Evolutionary conservation across 2,329 filamentous ascomycete genomes (phyloP), one percentile per base, ranked within the genome.

Genomic region (Pestalotiopsis sp.): DNA sequence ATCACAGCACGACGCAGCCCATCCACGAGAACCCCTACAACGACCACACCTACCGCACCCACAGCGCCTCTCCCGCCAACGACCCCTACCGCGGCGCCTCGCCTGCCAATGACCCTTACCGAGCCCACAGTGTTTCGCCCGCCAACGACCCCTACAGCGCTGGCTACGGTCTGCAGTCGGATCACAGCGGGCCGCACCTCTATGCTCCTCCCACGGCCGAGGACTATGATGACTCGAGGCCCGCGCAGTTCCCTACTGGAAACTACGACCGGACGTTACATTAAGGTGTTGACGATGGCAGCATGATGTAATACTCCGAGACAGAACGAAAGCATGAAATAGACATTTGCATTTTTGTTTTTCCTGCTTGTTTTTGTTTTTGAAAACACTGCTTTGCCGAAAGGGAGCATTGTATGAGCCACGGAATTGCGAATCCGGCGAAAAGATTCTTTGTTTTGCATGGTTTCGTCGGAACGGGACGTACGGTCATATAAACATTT

Each of bases 261-360:
- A 85, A 89, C 75, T 91, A 91, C 75, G 86, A 89, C 74, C 82
- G 86, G 70, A 83, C 81, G 68, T 75, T 81, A 69, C 80, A 78
- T 75, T 79, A 72, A 74, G 23, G n/a, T 23, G 12, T 39, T 58
- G 45, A 52, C 20, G 20, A 23, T 52, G 27, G 27, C 59, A 36
- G 31, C 13, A n/a, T 20, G 59, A 6, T 59, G 57, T 36, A 62
- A 20, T 36, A 36, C 27, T 39, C n/a, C 17, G 27, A 39, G 31
- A 36, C 31, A 17, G 27, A 11, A 62, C n/a, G 59, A 62, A 20
- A 62, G 17, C 59, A 62, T 62, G 59, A 62, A 27, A 62, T 62
- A 62, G 59, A 62, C 59, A 36, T 52, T 62, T 62, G 59, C 59
- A 39, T 36, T 62, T 62, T 20, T 20, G 11, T 17, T 41, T 38